phyloP scores from a whole-genome alignment of 148 eudicot species.

The Vaccinium darrowii region DNA sequence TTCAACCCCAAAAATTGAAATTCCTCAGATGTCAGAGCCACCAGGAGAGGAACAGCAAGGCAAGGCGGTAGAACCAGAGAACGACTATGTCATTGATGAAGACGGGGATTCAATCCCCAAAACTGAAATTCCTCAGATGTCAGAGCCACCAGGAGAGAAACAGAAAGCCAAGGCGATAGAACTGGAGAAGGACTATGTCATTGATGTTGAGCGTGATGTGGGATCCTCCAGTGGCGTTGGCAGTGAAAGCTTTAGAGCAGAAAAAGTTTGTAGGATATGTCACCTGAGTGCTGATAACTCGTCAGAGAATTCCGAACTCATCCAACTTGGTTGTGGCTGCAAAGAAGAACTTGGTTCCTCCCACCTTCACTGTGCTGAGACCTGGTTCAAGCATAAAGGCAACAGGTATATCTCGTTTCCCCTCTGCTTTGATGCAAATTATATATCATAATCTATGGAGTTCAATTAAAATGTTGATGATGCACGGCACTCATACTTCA shows the following conservation, averaged over 20 bases:
- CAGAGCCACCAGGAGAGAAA: background rate
- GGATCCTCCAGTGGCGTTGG: background rate
- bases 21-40: background rate
- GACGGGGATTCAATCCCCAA: background rate
- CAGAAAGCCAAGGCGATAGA: background rate
- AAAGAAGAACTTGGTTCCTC: constrained; percentile 52
- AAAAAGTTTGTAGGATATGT: constrained; percentile 51
- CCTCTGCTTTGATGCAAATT: background rate
- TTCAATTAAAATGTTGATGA: background rate
- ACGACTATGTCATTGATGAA: background rate
- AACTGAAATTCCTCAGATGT: background rate
- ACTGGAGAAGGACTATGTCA: background rate
- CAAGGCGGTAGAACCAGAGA: background rate
- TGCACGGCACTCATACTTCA: background rate
- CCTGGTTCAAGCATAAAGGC: constrained; percentile 54
- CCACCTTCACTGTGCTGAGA: constrained; percentile 52
- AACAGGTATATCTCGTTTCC: constrained; percentile 36
- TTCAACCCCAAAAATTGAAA: background rate
- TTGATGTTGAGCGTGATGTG: background rate
- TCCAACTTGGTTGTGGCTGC: constrained; percentile 58
- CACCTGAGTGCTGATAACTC: constrained; percentile 30
- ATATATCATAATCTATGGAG: background rate
- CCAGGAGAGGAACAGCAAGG: background rate
- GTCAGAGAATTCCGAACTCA: constrained; percentile 21
- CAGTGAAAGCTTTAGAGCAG: constrained; percentile 24